phyloP scores from a whole-genome alignment of 2,329 filamentous ascomycete species.

The Venturia pyrina region DNA sequence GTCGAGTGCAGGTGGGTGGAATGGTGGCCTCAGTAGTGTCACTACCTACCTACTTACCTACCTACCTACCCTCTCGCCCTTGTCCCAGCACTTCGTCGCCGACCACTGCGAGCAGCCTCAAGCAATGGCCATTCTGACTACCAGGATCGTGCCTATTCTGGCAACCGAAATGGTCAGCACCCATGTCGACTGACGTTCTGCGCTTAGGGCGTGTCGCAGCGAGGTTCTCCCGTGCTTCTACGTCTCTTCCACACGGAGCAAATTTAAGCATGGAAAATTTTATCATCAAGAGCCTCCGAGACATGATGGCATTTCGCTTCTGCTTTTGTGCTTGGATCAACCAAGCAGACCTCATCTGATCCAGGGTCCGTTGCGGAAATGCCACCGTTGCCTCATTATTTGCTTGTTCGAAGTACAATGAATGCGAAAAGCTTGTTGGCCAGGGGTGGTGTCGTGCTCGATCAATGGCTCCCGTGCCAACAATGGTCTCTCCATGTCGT shows the following conservation, averaged over 20 bases:
- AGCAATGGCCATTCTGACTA: not conserved
- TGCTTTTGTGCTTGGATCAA: not conserved
- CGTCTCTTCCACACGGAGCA: not conserved
- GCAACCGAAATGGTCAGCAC: not conserved
- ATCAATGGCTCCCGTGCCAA: too few species aligned
- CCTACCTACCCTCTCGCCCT: not conserved
- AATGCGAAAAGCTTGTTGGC: too few species aligned
- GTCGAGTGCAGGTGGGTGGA: not conserved
- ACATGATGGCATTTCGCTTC: not conserved
- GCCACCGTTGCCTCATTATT: not conserved
- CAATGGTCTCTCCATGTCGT: too few species aligned
- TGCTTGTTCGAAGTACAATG: not conserved
- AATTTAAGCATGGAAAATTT: not conserved
- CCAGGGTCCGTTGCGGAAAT: not conserved
- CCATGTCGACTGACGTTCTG: too few species aligned
- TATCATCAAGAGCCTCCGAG: not conserved
- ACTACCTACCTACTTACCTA: too few species aligned
- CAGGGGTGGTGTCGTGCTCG: too few species aligned
- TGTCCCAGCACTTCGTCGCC: not conserved
- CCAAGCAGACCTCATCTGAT: not conserved
- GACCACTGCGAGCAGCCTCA: too few species aligned
- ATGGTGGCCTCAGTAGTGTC: not conserved
- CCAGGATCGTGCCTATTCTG: not conserved
- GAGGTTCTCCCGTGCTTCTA: conserved; percentile 1
- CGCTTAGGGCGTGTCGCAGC: not conserved